phyloP scores from a whole-genome alignment of 345 rosid genomes.

The Dipteronia dyeriana region DNA sequence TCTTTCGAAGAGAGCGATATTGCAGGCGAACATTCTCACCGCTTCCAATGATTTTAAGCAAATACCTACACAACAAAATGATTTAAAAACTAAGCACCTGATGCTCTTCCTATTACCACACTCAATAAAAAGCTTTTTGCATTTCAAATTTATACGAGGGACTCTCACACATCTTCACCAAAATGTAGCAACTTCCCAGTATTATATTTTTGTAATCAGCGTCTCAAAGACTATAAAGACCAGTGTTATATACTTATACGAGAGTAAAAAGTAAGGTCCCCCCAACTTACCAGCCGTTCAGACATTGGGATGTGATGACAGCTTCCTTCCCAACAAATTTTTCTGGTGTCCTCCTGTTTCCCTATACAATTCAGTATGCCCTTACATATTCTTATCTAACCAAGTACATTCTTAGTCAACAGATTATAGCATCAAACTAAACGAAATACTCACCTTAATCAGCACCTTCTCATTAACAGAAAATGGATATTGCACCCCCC shows the following conservation, averaged over 20 bases:
- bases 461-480: slow-evolving; percentile 91
- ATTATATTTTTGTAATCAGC: neutral
- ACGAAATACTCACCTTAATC: slow-evolving; percentile 61
- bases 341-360: slow-evolving; percentile 92
- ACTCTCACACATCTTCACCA: neutral
- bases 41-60: slow-evolving; percentile 71
- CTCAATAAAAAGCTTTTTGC: neutral
- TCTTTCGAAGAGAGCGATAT: slow-evolving; percentile 85
- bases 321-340: slow-evolving; percentile 99
- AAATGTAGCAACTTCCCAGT: neutral
- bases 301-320: slow-evolving; percentile 90
- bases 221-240: neutral
- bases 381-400: slow-evolving; percentile 17
- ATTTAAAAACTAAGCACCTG: neutral
- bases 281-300: slow-evolving; percentile 88
- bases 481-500: slow-evolving; percentile 90
- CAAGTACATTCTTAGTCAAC: neutral
- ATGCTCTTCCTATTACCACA: neutral
- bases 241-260: neutral
- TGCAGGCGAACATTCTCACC: slow-evolving; percentile 93
- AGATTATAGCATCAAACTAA: neutral
- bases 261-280: neutral
- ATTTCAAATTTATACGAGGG: neutral
- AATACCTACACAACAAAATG: slow-evolving; percentile 56
- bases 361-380: slow-evolving; percentile 50